Percentiles rank a stretch among this genome's conserved stretches.
Evolutionary conservation across 495 filamentous ascomycete genomes (phyloP).

Genomic region (Penicillium bovifimosum): DNA sequence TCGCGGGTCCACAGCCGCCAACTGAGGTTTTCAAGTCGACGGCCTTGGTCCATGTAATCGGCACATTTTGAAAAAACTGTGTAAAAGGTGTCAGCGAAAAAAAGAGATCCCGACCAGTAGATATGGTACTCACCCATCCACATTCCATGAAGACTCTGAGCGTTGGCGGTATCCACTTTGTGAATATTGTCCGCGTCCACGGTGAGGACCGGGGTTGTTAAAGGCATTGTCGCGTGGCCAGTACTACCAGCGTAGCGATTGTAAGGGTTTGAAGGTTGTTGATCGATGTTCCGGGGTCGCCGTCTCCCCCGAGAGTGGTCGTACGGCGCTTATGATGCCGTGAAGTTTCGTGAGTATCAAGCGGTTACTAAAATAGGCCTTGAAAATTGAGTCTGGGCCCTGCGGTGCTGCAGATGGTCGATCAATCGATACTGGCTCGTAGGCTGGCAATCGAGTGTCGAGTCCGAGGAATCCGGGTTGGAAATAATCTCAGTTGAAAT

Average conservation of each 20-base stretch:
- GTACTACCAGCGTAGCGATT: constrained; percentile 8
- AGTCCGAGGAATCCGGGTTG: neutral
- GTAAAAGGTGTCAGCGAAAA: neutral
- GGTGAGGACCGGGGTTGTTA: constrained; percentile 69
- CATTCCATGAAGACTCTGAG: constrained; percentile 93
- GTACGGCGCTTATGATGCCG: constrained; percentile 41
- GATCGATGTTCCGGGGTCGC: constrained; percentile 43
- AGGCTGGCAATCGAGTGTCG: constrained; percentile 13
- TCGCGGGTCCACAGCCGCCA: constrained; percentile 97
- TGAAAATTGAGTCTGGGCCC: constrained; percentile 15
- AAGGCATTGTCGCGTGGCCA: constrained; percentile 49
- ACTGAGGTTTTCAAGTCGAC: constrained; percentile 87
- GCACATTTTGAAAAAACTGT: constrained; percentile 93
- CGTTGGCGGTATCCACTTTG: constrained; percentile 88
- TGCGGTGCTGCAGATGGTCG: constrained; percentile 17
- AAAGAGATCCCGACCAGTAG: neutral
- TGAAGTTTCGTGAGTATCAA: constrained; percentile 21
- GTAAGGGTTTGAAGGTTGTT: neutral
- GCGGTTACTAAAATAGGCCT: constrained; percentile 4
- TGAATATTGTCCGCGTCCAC: constrained; percentile 83
- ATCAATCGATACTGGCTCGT: constrained; percentile 13
- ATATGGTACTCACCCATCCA: constrained; percentile 75
- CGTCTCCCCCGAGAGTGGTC: constrained; percentile 49
- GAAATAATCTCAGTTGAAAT: neutral
- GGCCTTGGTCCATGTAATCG: constrained; percentile 88